A percentile compares a stretch with the other conserved stretches of the same genome.
These are phyloP conservation scores for Fusarium fracticaudum DNA, from an alignment of 2,329 filamentous ascomycete species.

Conservation along the genomic window DNA sequence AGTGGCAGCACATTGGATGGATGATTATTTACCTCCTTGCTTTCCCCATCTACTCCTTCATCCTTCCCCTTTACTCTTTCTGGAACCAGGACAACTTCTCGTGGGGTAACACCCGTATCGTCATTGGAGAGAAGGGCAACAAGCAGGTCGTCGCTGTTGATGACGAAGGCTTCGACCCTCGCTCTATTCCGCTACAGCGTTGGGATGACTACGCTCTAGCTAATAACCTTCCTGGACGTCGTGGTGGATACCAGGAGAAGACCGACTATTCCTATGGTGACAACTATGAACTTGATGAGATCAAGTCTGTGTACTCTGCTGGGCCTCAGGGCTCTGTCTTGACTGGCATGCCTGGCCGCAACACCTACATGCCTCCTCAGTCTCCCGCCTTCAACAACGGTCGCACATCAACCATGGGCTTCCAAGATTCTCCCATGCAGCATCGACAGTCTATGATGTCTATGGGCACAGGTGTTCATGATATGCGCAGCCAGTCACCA, in stretches of 20 bases:
- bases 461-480: conserved; percentile 58
- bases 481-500: conserved; percentile 63
- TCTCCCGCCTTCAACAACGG: conserved; percentile 75
- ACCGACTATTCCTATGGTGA: conserved; percentile 73
- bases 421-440: conserved; percentile 50
- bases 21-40: conserved; percentile 99
- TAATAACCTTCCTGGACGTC: conserved; percentile 91
- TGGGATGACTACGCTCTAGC: conserved; percentile 95
- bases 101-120: conserved; percentile 98
- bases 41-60: conserved; percentile 91
- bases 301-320: conserved; percentile 95
- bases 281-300: conserved; percentile 96
- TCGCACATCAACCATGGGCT: conserved; percentile 57
- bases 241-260: conserved; percentile 77
- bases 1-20: conserved; percentile 99
- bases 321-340: conserved; percentile 88
- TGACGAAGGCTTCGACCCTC: conserved; percentile 87
- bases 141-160: conserved; percentile 91
- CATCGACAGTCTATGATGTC: conserved; percentile 80
- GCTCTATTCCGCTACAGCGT: conserved; percentile 90
- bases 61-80: conserved; percentile 96
- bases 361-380: conserved; percentile 82
- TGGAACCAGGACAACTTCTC: conserved; percentile 99
- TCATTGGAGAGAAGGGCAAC: conserved; percentile 91
- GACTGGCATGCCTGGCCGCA: conserved; percentile 79